Evolutionary conservation across 2,329 filamentous ascomycete genomes (phyloP), one percentile per base, ranked within the genome.

Genomic region (Ascochyta viciae-villosae): DNA sequence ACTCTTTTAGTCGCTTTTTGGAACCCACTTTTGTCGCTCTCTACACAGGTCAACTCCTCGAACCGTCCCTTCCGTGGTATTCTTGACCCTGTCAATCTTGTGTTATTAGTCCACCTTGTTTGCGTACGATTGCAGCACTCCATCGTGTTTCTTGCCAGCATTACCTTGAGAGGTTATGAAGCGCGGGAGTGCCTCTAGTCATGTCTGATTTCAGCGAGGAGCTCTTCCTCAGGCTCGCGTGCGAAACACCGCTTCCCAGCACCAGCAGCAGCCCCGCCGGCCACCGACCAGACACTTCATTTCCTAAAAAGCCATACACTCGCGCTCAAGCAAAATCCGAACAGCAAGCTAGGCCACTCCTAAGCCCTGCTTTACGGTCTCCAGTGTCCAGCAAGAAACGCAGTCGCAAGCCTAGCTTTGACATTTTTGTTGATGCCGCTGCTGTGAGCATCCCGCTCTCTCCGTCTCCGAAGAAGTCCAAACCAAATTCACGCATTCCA

Each of bases 351-450:
- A 31, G 12, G 8, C 19, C 16, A 2, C 3, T 7, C 4, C 27
- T 23, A 10, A 13, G 6, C 16, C 9, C 16, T 7, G 23, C 9
- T 22, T n/a, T 29, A 3, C 19, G 27, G 9, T n/a, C 16, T 13
- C 27, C 15, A 37, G 41, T 2, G 19, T 23, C 31, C n/a, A 58
- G 55, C 24, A 58, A 42, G 38, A 64, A 62, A 31, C 54, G 48
- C 23, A 31, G 34, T 24, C 61, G 58, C 29, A 62, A 60, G 13
- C 27, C 49, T 1, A 41, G 58, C 1, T 61, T 68, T 45, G 47
- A 43, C 13, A 51, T 67, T 19, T 66, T 65, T 43, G 31, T 55
- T 16, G 64, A 67, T 16, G 19, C 40, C 2, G 29, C 56, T 24
- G 23, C 40, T 1, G 27, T n/a, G 13, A 45, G 29, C n/a, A 31